Base-by-base conservation (phyloP, 768 basidiomycete species). In the Astraeus odoratus region DNA sequence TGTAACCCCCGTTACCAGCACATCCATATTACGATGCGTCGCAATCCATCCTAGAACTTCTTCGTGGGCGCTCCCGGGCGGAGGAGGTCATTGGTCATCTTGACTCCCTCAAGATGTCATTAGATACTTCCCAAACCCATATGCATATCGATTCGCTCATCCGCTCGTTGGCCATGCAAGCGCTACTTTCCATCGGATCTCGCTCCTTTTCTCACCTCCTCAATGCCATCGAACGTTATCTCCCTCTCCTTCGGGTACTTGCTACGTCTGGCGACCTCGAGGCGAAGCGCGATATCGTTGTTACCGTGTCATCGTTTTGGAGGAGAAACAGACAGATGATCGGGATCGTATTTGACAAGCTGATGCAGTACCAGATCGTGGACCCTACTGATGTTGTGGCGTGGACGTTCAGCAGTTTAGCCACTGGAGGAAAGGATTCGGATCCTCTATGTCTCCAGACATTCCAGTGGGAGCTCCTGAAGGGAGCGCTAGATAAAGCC, bases 281-380 rank as follows among this genome's bases (percentile, higher is more conserved):
- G 54, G 78, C 83, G 50, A 78, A 85, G 59, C 71, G 68, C 30
- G 77, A 88, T 52, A 77, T 97, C 49, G 74, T 97, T 12, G 71
- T 72, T 12, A 76, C 82, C 2, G 78, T 84, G 0, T 78, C 80
- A 0, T 63, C 71, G 4, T 98, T 94, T 67, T 99, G 94, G 94
- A 75, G 74, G 51, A 65, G 80, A 54, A 91, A 86, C 57, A 71
- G 77, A 24, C 93, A 97, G 55, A 90, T 93, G 81, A 72, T 93
- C 38, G 74, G 76, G 13, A 93, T 99, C 58, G 92, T 97, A 7
- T 84, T 95, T 50, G 96, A 98, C 72, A 99, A 99, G 68, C 70
- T 98, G 43, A 87, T 98, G 81, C 95, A 98, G 60, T 99, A 99
- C 66, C 93, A 96, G 60, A 88, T 98, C 46, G 85, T 98, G 31